phyloP scores from a whole-genome alignment of 257 asterid genomes.

The Gynochthodes officinalis region DNA sequence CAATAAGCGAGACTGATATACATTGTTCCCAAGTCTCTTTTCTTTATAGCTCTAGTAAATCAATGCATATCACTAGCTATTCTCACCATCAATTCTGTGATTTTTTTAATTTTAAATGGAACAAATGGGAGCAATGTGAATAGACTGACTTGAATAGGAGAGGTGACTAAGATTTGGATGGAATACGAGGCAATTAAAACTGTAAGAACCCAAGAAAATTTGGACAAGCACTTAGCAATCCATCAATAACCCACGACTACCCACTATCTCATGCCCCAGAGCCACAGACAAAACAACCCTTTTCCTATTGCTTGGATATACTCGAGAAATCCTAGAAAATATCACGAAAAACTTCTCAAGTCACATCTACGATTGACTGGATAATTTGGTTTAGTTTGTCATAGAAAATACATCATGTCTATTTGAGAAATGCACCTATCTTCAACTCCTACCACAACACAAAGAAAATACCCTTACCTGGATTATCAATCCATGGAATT shows the following conservation, averaged over 20 bases:
- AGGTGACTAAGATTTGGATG: neutral
- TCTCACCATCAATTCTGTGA: neutral
- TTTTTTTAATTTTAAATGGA: neutral
- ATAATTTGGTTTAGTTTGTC: no score
- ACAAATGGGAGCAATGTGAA: neutral
- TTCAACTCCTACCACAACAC: neutral
- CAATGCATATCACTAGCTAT: neutral
- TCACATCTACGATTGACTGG: neutral
- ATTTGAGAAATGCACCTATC: neutral
- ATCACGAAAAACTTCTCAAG: neutral
- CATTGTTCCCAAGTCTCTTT: neutral
- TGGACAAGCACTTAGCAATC: neutral
- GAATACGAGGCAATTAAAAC: neutral
- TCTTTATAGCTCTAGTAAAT: neutral
- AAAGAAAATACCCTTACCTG: constrained; percentile 43
- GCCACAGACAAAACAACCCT: neutral
- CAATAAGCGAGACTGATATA: neutral
- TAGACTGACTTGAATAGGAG: neutral
- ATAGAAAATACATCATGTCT: neutral
- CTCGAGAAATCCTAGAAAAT: neutral
- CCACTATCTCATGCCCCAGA: neutral
- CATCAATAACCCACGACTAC: neutral
- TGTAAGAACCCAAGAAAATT: no score
- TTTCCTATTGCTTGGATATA: neutral
- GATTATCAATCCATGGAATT: constrained; percentile 90